phyloP scores from a whole-genome alignment of 23 red algal species.

The Agarophyton chilense region DNA sequence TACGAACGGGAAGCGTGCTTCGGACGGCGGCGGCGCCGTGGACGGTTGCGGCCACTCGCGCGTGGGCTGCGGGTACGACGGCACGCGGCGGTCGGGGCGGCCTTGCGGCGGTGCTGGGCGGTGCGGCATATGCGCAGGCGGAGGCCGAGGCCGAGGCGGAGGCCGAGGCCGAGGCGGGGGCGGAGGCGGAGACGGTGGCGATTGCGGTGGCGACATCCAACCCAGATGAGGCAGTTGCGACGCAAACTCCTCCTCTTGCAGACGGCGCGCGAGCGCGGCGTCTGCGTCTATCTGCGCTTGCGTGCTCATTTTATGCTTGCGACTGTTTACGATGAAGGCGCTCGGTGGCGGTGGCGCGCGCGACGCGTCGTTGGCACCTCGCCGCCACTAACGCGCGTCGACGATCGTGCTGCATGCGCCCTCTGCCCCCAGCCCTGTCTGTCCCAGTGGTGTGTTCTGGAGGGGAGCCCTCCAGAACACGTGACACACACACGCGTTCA shows the following conservation, averaged over 20 bases:
- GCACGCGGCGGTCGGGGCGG: not conserved
- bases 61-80: not conserved
- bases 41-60: constrained; percentile 20
- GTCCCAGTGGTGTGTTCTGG: too few species aligned
- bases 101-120: not conserved
- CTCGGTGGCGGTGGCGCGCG: not conserved
- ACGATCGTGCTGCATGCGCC: too few species aligned
- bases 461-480: too few species aligned
- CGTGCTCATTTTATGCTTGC: not conserved
- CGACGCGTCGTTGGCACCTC: too few species aligned
- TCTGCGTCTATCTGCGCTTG: constrained; percentile 52
- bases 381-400: too few species aligned
- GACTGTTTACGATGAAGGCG: not conserved
- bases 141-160: too few species aligned
- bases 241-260: constrained; percentile 53
- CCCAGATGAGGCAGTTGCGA: not conserved
- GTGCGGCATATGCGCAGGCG: too few species aligned
- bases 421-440: not conserved
- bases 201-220: not conserved
- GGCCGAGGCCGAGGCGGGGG: too few species aligned
- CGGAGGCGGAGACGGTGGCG: not conserved
- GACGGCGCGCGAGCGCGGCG: constrained; percentile 59
- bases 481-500: too few species aligned
- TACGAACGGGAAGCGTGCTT: constrained; percentile 14
- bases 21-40: not conserved